Conservation (phyloP, 306 rosid species). For the Fagus sylvatica region DNA sequence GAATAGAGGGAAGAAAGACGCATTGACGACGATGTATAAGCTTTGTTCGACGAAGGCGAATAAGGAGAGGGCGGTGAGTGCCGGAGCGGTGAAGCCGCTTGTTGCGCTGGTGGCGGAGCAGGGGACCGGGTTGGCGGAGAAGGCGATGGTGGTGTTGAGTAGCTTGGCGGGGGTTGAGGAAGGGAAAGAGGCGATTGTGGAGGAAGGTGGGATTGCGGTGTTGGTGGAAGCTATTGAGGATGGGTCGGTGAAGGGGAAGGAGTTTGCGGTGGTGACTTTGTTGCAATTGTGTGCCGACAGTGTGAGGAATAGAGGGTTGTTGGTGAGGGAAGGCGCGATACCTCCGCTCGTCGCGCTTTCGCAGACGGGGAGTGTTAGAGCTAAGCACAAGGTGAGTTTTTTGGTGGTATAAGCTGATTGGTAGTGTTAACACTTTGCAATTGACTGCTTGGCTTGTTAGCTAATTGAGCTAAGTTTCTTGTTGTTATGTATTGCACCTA, state of each 20-base stretch:
- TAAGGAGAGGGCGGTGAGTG: constrained; percentile 84
- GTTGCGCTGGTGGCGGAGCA: constrained; percentile 87
- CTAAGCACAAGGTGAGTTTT: constrained; percentile 78
- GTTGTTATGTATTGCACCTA: too few relatives aligned
- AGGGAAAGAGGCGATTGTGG: constrained; percentile 82
- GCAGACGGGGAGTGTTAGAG: constrained; percentile 70
- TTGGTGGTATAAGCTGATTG: background rate
- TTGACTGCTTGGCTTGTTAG: background rate
- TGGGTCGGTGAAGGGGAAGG: constrained; percentile 86
- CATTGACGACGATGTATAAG: constrained; percentile 79
- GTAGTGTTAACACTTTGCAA: too few relatives aligned
- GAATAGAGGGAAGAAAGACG: constrained; percentile 86
- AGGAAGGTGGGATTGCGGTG: constrained; percentile 81
- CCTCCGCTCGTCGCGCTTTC: constrained; percentile 94
- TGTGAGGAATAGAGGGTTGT: constrained; percentile 74
- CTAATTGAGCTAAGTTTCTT: background rate
- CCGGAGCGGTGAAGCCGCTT: constrained; percentile 87
- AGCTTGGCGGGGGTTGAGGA: constrained; percentile 71
- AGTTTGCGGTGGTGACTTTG: constrained; percentile 79
- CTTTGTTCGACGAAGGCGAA: constrained; percentile 77
- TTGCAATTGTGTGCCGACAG: constrained; percentile 75
- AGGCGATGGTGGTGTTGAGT: constrained; percentile 91
- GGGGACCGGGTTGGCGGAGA: constrained; percentile 83
- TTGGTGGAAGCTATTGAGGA: constrained; percentile 92
- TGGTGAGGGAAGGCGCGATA: constrained; percentile 90